Conservation (phyloP, 2,329 filamentous ascomycete species). For the Fusarium proliferatum region DNA sequence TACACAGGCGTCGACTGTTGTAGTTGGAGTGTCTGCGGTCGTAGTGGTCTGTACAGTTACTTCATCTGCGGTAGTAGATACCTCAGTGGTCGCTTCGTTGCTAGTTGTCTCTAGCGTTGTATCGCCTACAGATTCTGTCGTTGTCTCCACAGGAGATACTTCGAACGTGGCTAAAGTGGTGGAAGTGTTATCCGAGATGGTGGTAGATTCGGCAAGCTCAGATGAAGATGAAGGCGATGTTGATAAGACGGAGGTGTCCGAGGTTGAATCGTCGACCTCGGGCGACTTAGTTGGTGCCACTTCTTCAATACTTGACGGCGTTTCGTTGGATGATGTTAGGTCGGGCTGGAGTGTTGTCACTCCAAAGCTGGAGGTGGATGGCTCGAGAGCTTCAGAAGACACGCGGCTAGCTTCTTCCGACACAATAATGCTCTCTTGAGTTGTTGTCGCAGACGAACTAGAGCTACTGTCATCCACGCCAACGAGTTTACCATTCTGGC, state of each 20-base stretch:
- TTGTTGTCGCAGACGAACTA: too few species aligned
- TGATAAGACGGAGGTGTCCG: too few species aligned
- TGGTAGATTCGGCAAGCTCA: neutral
- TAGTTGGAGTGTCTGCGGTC: neutral
- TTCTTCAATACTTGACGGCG: too few species aligned
- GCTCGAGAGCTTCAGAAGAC: neutral
- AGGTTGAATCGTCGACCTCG: too few species aligned
- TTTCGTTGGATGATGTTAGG: too few species aligned
- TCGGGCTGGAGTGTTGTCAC: neutral
- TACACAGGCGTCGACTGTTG: neutral
- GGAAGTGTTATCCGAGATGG: too few species aligned
- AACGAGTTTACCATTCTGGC: neutral
- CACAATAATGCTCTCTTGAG: too few species aligned
- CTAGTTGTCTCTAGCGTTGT: neutral
- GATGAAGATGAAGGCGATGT: too few species aligned
- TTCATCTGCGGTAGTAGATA: accelerated
- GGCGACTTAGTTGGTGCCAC: too few species aligned
- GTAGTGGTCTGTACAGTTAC: neutral
- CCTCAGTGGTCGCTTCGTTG: neutral
- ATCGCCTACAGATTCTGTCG: too few species aligned
- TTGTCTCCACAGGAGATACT: too few species aligned
- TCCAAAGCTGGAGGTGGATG: neutral
- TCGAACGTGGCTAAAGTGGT: accelerated
- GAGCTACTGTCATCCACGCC: accelerated
- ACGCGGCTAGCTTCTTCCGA: too few species aligned